Conservation (phyloP, 768 basidiomycete species). For the Porphyrellus cyaneotinctus region DNA sequence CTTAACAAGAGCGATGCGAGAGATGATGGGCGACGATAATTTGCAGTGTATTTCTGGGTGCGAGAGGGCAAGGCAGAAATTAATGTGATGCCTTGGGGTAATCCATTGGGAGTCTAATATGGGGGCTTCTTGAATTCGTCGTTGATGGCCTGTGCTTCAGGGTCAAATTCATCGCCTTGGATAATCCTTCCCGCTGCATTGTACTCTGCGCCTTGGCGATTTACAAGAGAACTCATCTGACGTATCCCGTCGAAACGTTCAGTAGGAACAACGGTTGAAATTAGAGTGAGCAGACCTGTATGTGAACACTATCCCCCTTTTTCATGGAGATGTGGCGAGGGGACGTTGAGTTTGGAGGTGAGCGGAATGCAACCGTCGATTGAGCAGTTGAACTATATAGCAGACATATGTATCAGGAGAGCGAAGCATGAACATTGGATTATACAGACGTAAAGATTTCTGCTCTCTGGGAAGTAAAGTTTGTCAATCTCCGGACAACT, state of each 20-base stretch:
- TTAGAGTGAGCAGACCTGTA: slow-evolving; percentile 42
- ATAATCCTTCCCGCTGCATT: slow-evolving; percentile 54
- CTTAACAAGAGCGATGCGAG: background rate
- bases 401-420: slow-evolving; percentile 13
- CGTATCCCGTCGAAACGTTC: slow-evolving; percentile 4
- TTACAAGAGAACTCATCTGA: slow-evolving; percentile 69
- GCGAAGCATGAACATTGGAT: slow-evolving; percentile 20
- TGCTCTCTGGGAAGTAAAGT: slow-evolving; percentile 46
- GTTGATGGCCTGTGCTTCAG: slow-evolving; percentile 55
- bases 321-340: slow-evolving; percentile 31
- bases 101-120: slow-evolving; percentile 25
- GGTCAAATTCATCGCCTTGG: slow-evolving; percentile 46
- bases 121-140: slow-evolving; percentile 62
- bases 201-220: slow-evolving; percentile 45
- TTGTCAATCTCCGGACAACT: slow-evolving; percentile 61
- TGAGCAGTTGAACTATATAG: slow-evolving; percentile 37
- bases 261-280: background rate
- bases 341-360: slow-evolving; percentile 30
- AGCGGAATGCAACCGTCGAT: slow-evolving; percentile 60
- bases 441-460: slow-evolving; percentile 51
- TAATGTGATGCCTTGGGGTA: background rate
- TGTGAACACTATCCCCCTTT: slow-evolving; percentile 51
- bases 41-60: background rate
- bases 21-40: background rate
- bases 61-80: background rate